Evolutionary conservation across 306 rosid species (phyloP).

Genomic region (Corylus americana): DNA sequence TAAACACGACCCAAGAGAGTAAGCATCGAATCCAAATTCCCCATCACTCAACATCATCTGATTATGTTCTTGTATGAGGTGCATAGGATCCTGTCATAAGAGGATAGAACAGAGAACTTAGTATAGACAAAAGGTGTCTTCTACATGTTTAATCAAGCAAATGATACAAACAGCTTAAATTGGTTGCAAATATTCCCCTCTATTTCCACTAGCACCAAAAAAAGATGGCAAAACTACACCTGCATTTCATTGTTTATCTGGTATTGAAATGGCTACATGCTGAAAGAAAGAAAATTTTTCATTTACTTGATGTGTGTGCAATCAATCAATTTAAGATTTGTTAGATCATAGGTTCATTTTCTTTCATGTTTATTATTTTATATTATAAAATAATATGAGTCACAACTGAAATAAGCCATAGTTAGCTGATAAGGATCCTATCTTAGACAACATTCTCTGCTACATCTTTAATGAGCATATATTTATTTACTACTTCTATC

Average conservation of each 20-base stretch:
- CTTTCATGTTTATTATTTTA: neutral
- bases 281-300: neutral
- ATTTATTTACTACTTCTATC: neutral
- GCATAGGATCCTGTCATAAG: constrained; percentile 19
- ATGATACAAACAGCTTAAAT: neutral
- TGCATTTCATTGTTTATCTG: neutral
- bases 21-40: constrained; percentile 56
- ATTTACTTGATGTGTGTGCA: neutral
- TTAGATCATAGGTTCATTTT: neutral
- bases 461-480: constrained; percentile 1
- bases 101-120: neutral
- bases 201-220: neutral
- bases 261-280: neutral
- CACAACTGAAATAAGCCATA: neutral
- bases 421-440: neutral
- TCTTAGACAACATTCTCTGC: neutral
- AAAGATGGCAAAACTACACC: neutral
- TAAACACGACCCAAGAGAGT: constrained; percentile 57
- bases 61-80: constrained; percentile 60
- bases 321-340: neutral
- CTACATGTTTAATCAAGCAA: neutral
- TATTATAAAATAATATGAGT: neutral
- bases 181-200: neutral
- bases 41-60: constrained; percentile 51
- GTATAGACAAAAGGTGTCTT: neutral